Base-by-base conservation (phyloP, 2,329 filamentous ascomycete genomes). In the Trichoderma sp. region DNA sequence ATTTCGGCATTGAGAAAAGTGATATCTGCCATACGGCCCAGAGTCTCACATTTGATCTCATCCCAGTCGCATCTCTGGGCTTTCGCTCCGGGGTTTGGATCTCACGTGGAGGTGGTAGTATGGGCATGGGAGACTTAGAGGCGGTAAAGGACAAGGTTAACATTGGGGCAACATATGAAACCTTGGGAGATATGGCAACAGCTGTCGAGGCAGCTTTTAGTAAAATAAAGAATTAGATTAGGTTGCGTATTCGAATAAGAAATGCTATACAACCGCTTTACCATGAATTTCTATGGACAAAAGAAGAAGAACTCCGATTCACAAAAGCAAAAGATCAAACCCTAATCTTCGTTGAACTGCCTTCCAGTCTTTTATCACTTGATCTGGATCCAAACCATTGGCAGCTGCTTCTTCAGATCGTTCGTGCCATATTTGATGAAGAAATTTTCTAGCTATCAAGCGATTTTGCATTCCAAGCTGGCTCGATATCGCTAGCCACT, bases 11-110 rank as follows among this genome's bases (percentile, higher is more conserved):
- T 0, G 77, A 80, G 4, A 73, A 73, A 71, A 82, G 85, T 32
- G 81, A 89, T 72, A 82, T 93, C 53, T 77, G 92, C 74, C 90
- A 92, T 77, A 90, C 91, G 0, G 92, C 91, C 66, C 86, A 91
- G 79, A 91, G 89, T 72, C 81, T 92, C 77, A 85, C 83, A 39
- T 87, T 90, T 74, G 92, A 93, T 75, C 90, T 93, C 78, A 85
- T 87, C 3, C 89, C 92, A 0, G 88, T 89, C 3, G 87, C 87
- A 79, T 78, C 87, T 76, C 75, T 90, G 17, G 90, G 88, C 1
- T 77, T 93, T 39, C 84, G 83, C 74, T 89, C 86, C 70, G 86
- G 86, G 5, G 64, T 67, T 23, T 93, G 90, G 90, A 92, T 93
- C 76, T 85, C 85, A 66, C 83, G 84, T 1, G 87, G 82, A 0